phyloP scores from a whole-genome alignment of 306 rosid species.

The Gastrolobium villosum region DNA sequence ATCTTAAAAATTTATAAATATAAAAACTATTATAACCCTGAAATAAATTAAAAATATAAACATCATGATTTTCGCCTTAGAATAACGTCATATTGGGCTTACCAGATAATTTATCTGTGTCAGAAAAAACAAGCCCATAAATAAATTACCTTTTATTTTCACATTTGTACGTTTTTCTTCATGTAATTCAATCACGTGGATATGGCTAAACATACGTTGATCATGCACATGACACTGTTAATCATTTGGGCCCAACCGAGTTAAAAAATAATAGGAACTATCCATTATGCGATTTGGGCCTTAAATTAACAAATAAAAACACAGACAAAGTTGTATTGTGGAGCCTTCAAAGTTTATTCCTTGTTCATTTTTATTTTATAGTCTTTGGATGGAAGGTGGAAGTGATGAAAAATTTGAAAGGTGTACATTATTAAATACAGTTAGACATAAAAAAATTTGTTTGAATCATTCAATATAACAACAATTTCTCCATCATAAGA shows the following conservation, averaged over 20 bases:
- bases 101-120: too few species aligned
- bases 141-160: too few species aligned
- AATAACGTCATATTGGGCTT: too few species aligned
- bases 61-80: too few species aligned
- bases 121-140: too few species aligned
- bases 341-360: not conserved
- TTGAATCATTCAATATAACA: not conserved
- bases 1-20: too few species aligned
- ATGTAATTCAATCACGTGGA: too few species aligned
- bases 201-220: too few species aligned
- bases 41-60: too few species aligned
- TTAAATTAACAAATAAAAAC: not conserved
- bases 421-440: not conserved
- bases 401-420: not conserved
- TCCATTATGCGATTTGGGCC: not conserved
- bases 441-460: not conserved
- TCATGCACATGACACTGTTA: not conserved
- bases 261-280: not conserved
- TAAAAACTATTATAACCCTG: too few species aligned
- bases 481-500: not conserved
- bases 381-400: not conserved
- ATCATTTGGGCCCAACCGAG: not conserved
- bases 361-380: not conserved
- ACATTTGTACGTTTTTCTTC: too few species aligned
- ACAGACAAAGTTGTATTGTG: not conserved